A percentile compares a stretch with the other conserved stretches of the same genome.
phyloP scores from a whole-genome alignment of 257 asterid genomes.

The Eucommia ulmoides region DNA sequence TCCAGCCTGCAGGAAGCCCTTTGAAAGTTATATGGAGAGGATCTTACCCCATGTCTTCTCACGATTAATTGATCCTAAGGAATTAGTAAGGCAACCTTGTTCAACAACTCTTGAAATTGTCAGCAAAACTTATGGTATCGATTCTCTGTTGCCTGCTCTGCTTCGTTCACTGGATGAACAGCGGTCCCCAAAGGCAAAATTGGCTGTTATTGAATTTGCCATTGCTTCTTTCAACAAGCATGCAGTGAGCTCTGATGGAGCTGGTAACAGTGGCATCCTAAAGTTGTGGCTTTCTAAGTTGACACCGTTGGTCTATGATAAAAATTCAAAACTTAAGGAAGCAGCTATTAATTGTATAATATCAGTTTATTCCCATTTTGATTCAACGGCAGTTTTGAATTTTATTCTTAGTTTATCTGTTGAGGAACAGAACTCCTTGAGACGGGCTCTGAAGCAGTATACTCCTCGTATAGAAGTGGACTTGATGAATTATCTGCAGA shows the following conservation, averaged over 20 bases:
- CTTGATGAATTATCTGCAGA: slow-evolving; percentile 85
- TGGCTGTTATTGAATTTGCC: slow-evolving; percentile 94
- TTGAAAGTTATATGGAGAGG: slow-evolving; percentile 97
- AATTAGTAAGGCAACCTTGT: slow-evolving; percentile 92
- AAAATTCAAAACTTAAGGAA: slow-evolving; percentile 89
- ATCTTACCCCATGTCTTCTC: slow-evolving; percentile 96
- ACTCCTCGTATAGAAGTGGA: slow-evolving; percentile 99
- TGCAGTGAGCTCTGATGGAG: slow-evolving; percentile 63
- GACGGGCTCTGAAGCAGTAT: slow-evolving; percentile 91
- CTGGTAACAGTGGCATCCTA: slow-evolving; percentile 75
- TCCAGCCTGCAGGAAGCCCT: slow-evolving; percentile 90
- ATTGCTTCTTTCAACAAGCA: slow-evolving; percentile 88
- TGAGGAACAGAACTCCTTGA: slow-evolving; percentile 90
- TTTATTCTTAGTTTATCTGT: slow-evolving; percentile 86
- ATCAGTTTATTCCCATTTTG: slow-evolving; percentile 83
- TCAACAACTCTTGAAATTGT: slow-evolving; percentile 83
- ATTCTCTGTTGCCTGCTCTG: slow-evolving; percentile 89
- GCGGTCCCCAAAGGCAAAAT: slow-evolving; percentile 97
- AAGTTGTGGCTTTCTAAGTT: slow-evolving; percentile 94
- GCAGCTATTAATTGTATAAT: slow-evolving; percentile 83
- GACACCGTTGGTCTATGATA: slow-evolving; percentile 79
- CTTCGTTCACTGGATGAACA: slow-evolving; percentile 96
- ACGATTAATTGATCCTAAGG: slow-evolving; percentile 95
- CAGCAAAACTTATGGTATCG: slow-evolving; percentile 83
- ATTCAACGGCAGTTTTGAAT: slow-evolving; percentile 65